These are phyloP conservation scores for Brassica incana DNA, from an alignment of 345 rosid species.

Conservation along the genomic window DNA sequence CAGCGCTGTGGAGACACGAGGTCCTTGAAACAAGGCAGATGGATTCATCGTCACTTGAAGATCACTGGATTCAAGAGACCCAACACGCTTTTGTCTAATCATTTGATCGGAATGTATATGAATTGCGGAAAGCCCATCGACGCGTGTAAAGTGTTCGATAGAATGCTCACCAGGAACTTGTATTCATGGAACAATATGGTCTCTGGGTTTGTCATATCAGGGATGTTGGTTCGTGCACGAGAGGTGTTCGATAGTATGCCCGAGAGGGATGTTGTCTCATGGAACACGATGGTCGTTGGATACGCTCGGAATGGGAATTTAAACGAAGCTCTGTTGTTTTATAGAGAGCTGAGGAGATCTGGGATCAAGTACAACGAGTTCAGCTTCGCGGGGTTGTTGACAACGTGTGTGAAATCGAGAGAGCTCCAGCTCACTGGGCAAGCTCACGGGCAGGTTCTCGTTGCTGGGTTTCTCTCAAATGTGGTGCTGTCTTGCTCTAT, in stretches of 20 bases:
- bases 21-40: constrained; percentile 62
- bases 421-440: constrained; percentile 52
- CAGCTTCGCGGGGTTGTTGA: constrained; percentile 66
- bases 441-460: constrained; percentile 78
- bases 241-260: constrained; percentile 69
- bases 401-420: constrained; percentile 54
- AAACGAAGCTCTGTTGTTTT: constrained; percentile 49
- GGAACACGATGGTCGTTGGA: constrained; percentile 79
- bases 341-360: constrained; percentile 52
- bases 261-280: constrained; percentile 67
- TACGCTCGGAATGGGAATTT: constrained; percentile 49
- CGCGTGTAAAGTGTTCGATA: constrained; percentile 67
- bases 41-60: constrained; percentile 78
- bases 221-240: constrained; percentile 59
- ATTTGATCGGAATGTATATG: constrained; percentile 53
- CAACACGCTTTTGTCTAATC: constrained; percentile 52
- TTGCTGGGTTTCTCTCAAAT: constrained; percentile 58
- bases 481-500: constrained; percentile 55
- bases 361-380: constrained; percentile 59
- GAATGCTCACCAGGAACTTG: constrained; percentile 58
- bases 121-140: constrained; percentile 46
- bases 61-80: constrained; percentile 56
- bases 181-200: constrained; percentile 73
- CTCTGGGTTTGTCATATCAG: constrained; percentile 63
- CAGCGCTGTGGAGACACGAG: constrained; percentile 45